Evolutionary conservation across 1,139 yeast genomes (phyloP), one percentile per base, ranked within the genome.

Genomic region (Arxiozyma slooffiae): DNA sequence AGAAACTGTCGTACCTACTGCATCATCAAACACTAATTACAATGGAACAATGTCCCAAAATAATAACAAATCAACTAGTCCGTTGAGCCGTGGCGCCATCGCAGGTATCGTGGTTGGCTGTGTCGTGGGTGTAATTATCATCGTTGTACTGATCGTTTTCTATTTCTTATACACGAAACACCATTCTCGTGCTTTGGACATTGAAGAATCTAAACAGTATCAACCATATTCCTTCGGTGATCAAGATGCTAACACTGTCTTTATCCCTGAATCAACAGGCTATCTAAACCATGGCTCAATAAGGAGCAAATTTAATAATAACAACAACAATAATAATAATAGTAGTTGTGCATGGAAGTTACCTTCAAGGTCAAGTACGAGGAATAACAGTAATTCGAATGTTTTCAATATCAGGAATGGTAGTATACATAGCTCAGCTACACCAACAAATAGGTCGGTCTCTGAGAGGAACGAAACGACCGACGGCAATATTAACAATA

Each of bases 81-180:
- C 53, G 16, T 55, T 79, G 40, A 72, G 80, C 5, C 74, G 77
- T 8, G 90, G 90, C 23, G 82, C 82, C 18, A 80, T 82, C 55
- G 89, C 84, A 1, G 90, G 89, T 44, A 78, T 81, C 11, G 86
- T 79, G 1, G 74, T 82, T 47, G 89, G 89, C 14, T 70, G 74
- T 1, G 69, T 82, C 1, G 72, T 71, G 4, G 88, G 86, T 44
- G 72, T 71, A 0, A 60, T 71, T 2, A 48, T 79, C 17, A 70
- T 68, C 0, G 66, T 67, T 1, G 22, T 53, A 9, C 55, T 72
- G 4, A 55, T 76, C 4, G 58, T 77, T 46, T 71, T 78, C 58
- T 68, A 78, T 50, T 62, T 76, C 49, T 69, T 76, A 67, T 71
- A 73, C 55, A 64, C 66, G 46, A 60, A 72, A 53, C 47, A 55